phyloP scores from a whole-genome alignment of 1,284 basidiomycete genomes.

The Cystobasidiaceae sp. region DNA sequence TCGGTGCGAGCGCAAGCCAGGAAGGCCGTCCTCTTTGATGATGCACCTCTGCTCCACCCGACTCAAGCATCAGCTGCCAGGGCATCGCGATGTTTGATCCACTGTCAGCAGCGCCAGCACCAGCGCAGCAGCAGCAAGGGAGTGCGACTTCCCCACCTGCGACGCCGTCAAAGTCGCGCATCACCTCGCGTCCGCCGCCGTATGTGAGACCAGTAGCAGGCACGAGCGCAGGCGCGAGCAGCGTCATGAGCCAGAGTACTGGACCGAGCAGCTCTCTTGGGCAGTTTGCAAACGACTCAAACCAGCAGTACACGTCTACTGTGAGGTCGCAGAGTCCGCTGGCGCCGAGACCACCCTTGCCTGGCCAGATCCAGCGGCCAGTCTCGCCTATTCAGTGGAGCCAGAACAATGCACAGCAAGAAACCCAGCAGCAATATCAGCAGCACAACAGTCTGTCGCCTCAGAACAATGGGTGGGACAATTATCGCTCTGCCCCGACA shows the following conservation, averaged over 20 bases:
- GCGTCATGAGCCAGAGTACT: no score
- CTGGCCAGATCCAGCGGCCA: conserved; percentile 23
- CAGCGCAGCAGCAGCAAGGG: no score
- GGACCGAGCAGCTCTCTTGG: neutral
- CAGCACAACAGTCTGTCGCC: neutral
- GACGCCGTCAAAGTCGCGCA: conserved; percentile 27
- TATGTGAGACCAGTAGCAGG: conserved; percentile 4
- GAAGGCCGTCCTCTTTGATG: no score
- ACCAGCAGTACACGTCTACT: conserved; percentile 13
- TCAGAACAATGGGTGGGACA: no score
- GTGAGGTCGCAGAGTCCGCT: conserved; percentile 22
- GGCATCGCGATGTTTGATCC: conserved; percentile 28
- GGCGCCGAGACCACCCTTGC: conserved; percentile 25
- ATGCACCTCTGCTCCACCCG: no score
- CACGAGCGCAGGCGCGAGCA: no score
- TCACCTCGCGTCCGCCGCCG: conserved; percentile 6
- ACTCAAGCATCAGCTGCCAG: no score
- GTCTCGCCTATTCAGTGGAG: conserved; percentile 25
- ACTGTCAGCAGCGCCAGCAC: conserved; percentile 9
- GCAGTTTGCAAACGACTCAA: conserved; percentile 3
- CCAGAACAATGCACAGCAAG: conserved; percentile 4
- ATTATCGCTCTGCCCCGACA: no score
- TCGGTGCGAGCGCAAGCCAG: no score
- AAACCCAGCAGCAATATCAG: neutral
- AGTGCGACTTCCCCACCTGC: conserved; percentile 16